Conservation (phyloP, 208 protist genomes). For the Trypanosoma brucei region DNA sequence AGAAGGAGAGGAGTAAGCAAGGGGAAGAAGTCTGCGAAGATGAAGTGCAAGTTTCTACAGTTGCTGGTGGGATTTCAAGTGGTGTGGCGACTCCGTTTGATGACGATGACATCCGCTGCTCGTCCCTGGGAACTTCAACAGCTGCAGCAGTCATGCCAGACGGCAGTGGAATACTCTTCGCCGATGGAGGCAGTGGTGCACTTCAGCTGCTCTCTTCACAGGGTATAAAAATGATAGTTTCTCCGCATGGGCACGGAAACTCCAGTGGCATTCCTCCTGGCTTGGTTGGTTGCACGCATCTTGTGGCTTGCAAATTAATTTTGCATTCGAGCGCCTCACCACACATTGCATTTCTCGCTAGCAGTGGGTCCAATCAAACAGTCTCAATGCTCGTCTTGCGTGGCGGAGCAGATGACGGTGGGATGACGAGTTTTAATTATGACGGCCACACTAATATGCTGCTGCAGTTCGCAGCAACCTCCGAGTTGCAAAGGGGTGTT, state of each 20-base stretch:
- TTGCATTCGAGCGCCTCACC: not conserved
- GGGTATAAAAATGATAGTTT: conserved; percentile 50
- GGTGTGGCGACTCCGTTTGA: conserved; percentile 31
- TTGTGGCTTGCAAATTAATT: conserved; percentile 4
- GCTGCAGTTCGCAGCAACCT: not conserved
- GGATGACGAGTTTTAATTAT: not conserved
- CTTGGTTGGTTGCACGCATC: conserved; percentile 17
- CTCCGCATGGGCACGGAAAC: conserved; percentile 31
- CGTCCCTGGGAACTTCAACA: conserved; percentile 36
- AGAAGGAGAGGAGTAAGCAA: not conserved
- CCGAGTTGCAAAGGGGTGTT: conserved; percentile 5
- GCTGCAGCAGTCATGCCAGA: conserved; percentile 42
- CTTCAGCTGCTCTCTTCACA: conserved; percentile 37
- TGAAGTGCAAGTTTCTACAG: conserved; percentile 39
- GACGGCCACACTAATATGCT: not conserved
- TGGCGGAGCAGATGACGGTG: not conserved
- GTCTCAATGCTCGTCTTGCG: conserved; percentile 17
- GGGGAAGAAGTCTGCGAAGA: not conserved
- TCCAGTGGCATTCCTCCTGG: not conserved
- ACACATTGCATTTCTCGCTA: conserved; percentile 18
- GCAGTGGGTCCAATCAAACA: conserved; percentile 7
- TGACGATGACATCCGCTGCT: conserved; percentile 18
- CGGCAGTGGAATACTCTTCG: conserved; percentile 39
- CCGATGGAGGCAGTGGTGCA: conserved; percentile 39
- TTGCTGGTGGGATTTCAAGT: conserved; percentile 32